Percentiles rank a stretch among this genome's conserved stretches.
Conservation (phyloP, 805 yeast genomes). For the Starmera amethionina region DNA sequence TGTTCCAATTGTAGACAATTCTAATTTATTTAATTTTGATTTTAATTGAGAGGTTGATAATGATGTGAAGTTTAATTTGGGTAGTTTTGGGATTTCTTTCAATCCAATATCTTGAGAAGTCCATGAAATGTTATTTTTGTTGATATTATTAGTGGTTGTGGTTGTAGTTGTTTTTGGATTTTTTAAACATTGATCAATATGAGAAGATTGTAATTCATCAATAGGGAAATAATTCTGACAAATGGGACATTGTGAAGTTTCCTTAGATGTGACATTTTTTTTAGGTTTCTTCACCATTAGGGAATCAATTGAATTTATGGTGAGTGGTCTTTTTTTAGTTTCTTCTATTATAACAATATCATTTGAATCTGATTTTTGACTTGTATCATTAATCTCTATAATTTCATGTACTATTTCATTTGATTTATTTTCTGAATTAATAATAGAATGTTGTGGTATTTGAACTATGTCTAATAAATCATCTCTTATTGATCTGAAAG, state of each 20-base stretch:
- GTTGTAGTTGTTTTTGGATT: conserved; percentile 22
- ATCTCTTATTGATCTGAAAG: conserved; percentile 36
- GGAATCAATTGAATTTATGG: conserved; percentile 7
- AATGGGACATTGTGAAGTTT: conserved; percentile 51
- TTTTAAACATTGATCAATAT: conserved; percentile 47
- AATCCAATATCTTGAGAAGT: too few species aligned
- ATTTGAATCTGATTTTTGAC: conserved; percentile 15
- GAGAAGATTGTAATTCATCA: conserved; percentile 40
- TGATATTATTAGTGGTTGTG: conserved; percentile 16
- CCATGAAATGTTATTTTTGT: conserved; percentile 10
- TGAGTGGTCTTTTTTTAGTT: conserved; percentile 10
- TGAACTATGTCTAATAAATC: conserved; percentile 22
- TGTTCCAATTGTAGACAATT: conserved; percentile 54
- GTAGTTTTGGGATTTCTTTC: conserved; percentile 24
- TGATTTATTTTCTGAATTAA: not conserved
- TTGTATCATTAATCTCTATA: conserved; percentile 12
- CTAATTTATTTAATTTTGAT: conserved; percentile 43
- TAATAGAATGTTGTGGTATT: conserved; percentile 1
- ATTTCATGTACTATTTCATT: conserved; percentile 1
- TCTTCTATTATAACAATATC: conserved; percentile 22
- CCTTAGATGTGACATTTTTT: conserved; percentile 6
- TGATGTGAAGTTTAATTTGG: conserved; percentile 56
- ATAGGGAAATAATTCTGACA: conserved; percentile 45
- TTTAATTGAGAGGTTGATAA: conserved; percentile 51
- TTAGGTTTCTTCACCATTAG: conserved; percentile 10